phyloP scores from a whole-genome alignment of 805 yeast species.

The Saccharomyces mikatae region DNA sequence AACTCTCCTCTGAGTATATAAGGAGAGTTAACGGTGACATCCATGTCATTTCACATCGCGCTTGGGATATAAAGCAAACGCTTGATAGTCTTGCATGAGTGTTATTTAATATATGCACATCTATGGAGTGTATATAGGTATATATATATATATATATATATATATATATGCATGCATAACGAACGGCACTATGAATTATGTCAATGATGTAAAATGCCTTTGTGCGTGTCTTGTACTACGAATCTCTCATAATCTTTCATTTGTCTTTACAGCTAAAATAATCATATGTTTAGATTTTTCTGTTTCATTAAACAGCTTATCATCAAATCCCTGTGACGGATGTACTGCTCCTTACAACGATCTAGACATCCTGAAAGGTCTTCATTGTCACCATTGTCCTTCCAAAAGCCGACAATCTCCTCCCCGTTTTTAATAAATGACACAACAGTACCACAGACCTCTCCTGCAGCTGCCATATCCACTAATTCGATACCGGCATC shows the following conservation, averaged over 20 bases:
- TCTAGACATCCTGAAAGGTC: slow-evolving; percentile 28
- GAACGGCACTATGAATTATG: neutral
- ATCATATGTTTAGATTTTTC: neutral
- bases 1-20: slow-evolving; percentile 30
- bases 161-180: neutral
- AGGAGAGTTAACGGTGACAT: slow-evolving; percentile 26
- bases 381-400: slow-evolving; percentile 30
- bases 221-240: neutral
- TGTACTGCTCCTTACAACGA: slow-evolving; percentile 34
- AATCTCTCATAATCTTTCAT: neutral
- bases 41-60: slow-evolving; percentile 19
- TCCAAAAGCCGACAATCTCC: slow-evolving; percentile 56
- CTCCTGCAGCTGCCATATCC: slow-evolving; percentile 68
- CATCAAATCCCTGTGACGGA: slow-evolving; percentile 16
- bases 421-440: slow-evolving; percentile 48
- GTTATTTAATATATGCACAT: neutral
- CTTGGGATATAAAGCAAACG: slow-evolving; percentile 23
- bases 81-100: slow-evolving; percentile 9
- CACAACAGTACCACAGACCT: slow-evolving; percentile 36
- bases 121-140: neutral
- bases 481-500: slow-evolving; percentile 78
- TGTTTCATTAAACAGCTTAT: slow-evolving; percentile 13
- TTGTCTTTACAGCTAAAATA: neutral
- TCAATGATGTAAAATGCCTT: neutral
- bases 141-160: neutral